Base-by-base conservation (phyloP, 2,329 filamentous ascomycete species). In the Aspergillus sp. region DNA sequence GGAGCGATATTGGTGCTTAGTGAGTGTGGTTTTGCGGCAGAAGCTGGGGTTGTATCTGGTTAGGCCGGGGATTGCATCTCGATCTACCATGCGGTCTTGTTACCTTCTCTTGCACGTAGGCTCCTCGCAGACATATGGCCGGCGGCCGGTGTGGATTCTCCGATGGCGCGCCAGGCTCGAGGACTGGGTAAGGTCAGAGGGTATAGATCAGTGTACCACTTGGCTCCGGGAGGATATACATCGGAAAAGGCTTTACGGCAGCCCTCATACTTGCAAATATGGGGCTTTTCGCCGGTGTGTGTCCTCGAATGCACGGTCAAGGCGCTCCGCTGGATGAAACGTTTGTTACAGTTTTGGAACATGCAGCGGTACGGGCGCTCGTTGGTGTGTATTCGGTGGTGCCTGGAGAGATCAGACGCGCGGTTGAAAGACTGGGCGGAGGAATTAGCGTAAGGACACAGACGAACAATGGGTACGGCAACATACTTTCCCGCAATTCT, bases 301-400 rank as follows among this genome's bases (percentile, higher is more conserved):
- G n/a, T n/a, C n/a, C 58, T 76, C 73, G 38, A 70, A 60, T 77
- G 71, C 45, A 77, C 71, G 16, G 75, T 77, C 60, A 77, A 61
- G 21, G 75, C 75, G 58, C 74, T 77, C 52, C 75, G 72, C 58
- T 77, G 75, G 54, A 77, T 77, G 57, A 77, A 77, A 59, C 73
- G 76, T 63, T 77, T 77, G 51, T 71, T 72, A 64, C 75, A 77
- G 53, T 72, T 70, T 47, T 70, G 65, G 45, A 74, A 69, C 1
- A 66, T 74, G 61, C 75, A 77, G 46, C 71, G 69, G 55, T 77
- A 77, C 17, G 75, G 75, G 45, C 75, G 71, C 57, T 77, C 75
- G 58, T 77, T 77, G 58, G 75, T 77, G 52, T 77, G 75, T 62
- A 77, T 77, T 50, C 75, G 72, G 59, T 72, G 74, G 58, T 77